phyloP scores from a whole-genome alignment of 495 filamentous ascomycete species.

The Xylaria castorea region DNA sequence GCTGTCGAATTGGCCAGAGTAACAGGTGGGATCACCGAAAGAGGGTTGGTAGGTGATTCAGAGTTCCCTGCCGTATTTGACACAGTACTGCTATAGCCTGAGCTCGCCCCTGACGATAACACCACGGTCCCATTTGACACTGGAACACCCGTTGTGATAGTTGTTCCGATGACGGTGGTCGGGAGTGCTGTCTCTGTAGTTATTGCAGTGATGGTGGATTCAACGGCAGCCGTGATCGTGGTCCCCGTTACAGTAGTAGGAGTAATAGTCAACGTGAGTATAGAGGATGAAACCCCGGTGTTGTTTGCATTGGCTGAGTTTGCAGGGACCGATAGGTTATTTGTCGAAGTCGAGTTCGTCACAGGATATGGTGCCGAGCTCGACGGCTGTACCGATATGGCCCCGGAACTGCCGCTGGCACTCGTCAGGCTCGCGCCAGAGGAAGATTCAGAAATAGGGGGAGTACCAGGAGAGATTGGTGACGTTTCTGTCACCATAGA shows the following conservation, averaged over 20 bases:
- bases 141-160: neutral
- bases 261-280: slow-evolving; percentile 7
- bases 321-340: neutral
- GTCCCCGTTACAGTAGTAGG: slow-evolving; percentile 8
- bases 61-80: neutral
- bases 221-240: slow-evolving; percentile 7
- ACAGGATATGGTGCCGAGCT: slow-evolving; percentile 28
- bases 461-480: slow-evolving; percentile 8
- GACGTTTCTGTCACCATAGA: slow-evolving; percentile 1
- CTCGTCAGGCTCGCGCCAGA: slow-evolving; percentile 19
- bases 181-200: slow-evolving; percentile 21
- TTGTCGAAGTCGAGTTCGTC: slow-evolving; percentile 19
- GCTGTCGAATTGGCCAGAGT: slow-evolving; percentile 5
- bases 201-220: slow-evolving; percentile 26
- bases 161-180: slow-evolving; percentile 17
- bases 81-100: neutral
- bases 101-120: neutral
- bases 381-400: slow-evolving; percentile 16
- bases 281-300: slow-evolving; percentile 5
- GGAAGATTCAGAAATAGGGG: slow-evolving; percentile 4
- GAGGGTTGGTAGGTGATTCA: neutral
- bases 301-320: slow-evolving; percentile 6
- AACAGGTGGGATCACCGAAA: slow-evolving; percentile 1
- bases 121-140: slow-evolving; percentile 18
- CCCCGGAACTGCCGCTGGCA: slow-evolving; percentile 12